Percentiles rank a stretch among this genome's conserved stretches.
Evolutionary conservation across 1,139 yeast species (phyloP).

Genomic region (Magnusiomyces ingens): DNA sequence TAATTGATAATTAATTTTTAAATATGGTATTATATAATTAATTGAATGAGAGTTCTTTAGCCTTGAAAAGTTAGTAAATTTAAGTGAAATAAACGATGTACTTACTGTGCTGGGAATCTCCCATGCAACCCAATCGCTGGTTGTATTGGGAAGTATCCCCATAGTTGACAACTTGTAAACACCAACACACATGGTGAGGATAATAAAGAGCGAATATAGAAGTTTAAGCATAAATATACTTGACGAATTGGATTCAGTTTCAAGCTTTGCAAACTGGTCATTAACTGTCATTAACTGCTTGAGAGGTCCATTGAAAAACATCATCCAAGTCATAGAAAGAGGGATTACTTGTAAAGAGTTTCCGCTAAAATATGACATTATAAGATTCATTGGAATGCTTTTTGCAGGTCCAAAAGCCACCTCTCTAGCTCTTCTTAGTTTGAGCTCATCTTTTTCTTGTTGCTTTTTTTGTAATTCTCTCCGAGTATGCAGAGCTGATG

Average conservation of each 20-base stretch:
- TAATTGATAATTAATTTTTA: conserved; percentile 20
- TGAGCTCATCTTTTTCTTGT: conserved; percentile 6
- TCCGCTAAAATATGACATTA: conserved; percentile 94
- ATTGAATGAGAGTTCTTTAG: not conserved
- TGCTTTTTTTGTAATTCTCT: not conserved
- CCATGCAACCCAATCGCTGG: conserved; percentile 92
- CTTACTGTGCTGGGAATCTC: conserved; percentile 43
- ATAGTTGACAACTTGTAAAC: conserved; percentile 75
- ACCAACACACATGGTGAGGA: conserved; percentile 66
- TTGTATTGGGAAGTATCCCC: conserved; percentile 86
- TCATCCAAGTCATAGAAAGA: conserved; percentile 81
- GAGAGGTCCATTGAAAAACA: conserved; percentile 64
- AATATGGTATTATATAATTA: not conserved
- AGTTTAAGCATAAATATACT: conserved; percentile 45
- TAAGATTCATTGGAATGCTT: conserved; percentile 74
- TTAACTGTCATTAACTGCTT: conserved; percentile 60
- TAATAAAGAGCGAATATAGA: conserved; percentile 52
- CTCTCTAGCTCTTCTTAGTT: conserved; percentile 60
- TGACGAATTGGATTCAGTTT: conserved; percentile 28
- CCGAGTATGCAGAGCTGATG: not conserved
- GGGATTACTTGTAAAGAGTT: conserved; percentile 85
- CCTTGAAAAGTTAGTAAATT: not conserved
- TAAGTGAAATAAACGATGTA: conserved; percentile 5
- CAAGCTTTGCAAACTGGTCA: conserved; percentile 34
- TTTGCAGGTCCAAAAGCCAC: conserved; percentile 79